These are phyloP conservation scores for Colletotrichum sp. DNA, from an alignment of 2,329 filamentous ascomycete genomes.

Conservation along the genomic window DNA sequence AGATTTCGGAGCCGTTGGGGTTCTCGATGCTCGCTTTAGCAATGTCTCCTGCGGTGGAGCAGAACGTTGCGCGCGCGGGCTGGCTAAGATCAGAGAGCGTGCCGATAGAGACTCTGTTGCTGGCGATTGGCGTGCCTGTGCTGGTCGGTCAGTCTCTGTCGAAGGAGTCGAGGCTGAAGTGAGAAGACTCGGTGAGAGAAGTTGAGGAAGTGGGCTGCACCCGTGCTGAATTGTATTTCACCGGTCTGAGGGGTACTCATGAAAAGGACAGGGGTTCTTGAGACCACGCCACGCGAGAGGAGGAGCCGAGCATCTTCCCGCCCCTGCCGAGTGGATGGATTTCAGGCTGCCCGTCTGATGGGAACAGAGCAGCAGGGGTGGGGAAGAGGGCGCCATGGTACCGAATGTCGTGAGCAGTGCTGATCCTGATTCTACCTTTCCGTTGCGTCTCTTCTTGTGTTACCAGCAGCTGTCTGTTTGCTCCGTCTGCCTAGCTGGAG, in stretches of 20 bases:
- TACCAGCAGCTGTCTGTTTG: slow-evolving; percentile 10
- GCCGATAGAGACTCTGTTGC: slow-evolving; percentile 20
- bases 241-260: slow-evolving; percentile 45
- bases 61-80: slow-evolving; percentile 14
- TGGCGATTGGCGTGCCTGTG: slow-evolving; percentile 21
- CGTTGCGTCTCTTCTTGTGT: slow-evolving; percentile 1
- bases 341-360: slow-evolving; percentile 19
- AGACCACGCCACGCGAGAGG: slow-evolving; percentile 24
- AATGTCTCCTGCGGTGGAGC: slow-evolving; percentile 20
- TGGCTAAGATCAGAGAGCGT: slow-evolving; percentile 17
- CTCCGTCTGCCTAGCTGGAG: not conserved
- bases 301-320: slow-evolving; percentile 22
- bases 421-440: slow-evolving; percentile 16
- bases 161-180: slow-evolving; percentile 36
- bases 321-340: slow-evolving; percentile 22
- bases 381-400: not conserved
- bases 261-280: slow-evolving; percentile 30
- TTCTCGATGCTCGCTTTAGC: slow-evolving; percentile 15
- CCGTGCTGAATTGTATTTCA: slow-evolving; percentile 46
- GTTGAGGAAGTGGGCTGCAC: slow-evolving; percentile 34
- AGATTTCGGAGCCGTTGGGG: slow-evolving; percentile 1
- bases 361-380: slow-evolving; percentile 16
- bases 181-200: slow-evolving; percentile 45
- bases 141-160: slow-evolving; percentile 22
- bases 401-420: slow-evolving; percentile 15